Base-by-base conservation (phyloP, 1,284 basidiomycete species). In the Cronartium ribicola region DNA sequence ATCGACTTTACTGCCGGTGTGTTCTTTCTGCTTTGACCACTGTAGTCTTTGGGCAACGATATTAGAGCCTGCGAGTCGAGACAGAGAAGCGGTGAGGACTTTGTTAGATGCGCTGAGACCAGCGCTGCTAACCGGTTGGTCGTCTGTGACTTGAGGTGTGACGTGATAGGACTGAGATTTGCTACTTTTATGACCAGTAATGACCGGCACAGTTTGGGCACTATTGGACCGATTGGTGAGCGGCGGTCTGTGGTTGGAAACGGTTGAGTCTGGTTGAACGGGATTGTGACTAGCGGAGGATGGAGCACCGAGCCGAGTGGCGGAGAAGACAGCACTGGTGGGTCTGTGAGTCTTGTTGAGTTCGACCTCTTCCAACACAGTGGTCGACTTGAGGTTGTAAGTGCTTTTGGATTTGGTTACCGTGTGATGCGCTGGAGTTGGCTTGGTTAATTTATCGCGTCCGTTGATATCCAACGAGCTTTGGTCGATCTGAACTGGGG, bases 31-130 rank as follows among this genome's bases (percentile, higher is more conserved):
- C 48, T 71, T 71, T 11, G 69, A 71, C 69, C 69, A 71, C 46
- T 71, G 61, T 20, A 71, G 41, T 39, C 69, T 59, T 57, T 71
- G 69, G 55, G 69, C 61, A 41, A 71, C 69, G 36, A 71, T 71
- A 41, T 71, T 71, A 7, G 69, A 71, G 8, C 69, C 69, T 43
- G 69, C 69, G 5, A 71, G 62, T 14, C 69, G 61, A 5, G 69
- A 71, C 22, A 71, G 37, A 44, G 69, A 71, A 22, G 69, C 69
- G 5, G 69, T 71, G 6, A 71, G 57, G 5, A 59, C 67, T 46
- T 70, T 70, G 61, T 62, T 70, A 41, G 67, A 60, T 14, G 61
- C 67, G 17, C 67, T 59, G 17, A 70, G 41, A 46, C 48, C 48
- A 55, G 48, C n/a, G 22, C 22, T 17, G 48, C 39, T 70, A 36